phyloP scores from a whole-genome alignment of 140 eudicot genomes.

The Senecio squalidus region DNA sequence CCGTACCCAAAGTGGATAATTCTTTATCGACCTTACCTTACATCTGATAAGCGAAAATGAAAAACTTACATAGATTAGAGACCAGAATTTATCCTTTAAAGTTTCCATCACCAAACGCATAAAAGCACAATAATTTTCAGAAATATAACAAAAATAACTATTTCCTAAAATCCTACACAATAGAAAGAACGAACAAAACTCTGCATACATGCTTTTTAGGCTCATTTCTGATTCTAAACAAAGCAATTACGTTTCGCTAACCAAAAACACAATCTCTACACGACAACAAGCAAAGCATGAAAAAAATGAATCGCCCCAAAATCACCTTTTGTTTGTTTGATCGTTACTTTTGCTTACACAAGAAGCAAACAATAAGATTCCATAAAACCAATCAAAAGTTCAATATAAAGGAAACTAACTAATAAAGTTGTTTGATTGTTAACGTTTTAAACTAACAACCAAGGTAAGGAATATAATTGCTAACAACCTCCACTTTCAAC shows the following conservation, averaged over 20 bases:
- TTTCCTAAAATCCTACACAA: conserved; percentile 16
- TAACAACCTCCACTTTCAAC: conserved; percentile 18
- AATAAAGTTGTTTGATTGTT: conserved; percentile 20
- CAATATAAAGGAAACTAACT: too few species aligned
- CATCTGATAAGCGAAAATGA: conserved; percentile 1
- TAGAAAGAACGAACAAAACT: conserved; percentile 11
- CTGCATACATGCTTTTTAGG: conserved; percentile 22
- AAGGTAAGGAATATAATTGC: conserved; percentile 31
- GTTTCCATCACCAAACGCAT: conserved; percentile 20
- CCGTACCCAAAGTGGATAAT: neutral
- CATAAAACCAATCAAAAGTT: conserved; percentile 21
- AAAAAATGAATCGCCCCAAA: neutral
- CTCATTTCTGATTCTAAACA: conserved; percentile 14
- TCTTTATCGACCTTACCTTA: neutral
- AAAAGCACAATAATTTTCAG: conserved; percentile 9
- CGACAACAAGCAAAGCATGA: conserved; percentile 21
- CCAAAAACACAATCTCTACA: conserved; percentile 13
- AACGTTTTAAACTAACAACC: conserved; percentile 15
- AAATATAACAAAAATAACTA: conserved; percentile 23
- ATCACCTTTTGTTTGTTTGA: conserved; percentile 24
- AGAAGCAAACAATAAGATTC: conserved; percentile 31
- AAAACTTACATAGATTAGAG: conserved; percentile 30
- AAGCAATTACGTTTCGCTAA: conserved; percentile 6
- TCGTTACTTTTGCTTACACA: conserved; percentile 20
- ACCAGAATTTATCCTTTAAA: conserved; percentile 24